Conservation (phyloP, 306 rosid species). For the Fragaria nilgerrensis region DNA sequence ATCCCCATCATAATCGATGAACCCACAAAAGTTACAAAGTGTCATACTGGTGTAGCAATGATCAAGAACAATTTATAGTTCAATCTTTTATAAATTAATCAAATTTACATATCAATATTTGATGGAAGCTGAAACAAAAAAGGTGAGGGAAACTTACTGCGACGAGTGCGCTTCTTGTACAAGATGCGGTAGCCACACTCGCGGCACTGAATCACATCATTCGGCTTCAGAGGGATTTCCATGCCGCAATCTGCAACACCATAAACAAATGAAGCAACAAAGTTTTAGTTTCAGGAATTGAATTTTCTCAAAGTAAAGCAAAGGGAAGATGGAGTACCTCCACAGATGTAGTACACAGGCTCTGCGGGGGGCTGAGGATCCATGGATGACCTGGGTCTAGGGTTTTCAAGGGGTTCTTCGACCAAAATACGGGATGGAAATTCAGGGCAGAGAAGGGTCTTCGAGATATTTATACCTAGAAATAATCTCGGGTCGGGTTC, state of each 20-base stretch:
- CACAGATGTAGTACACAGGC: conserved; percentile 64
- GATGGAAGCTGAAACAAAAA: too few relatives aligned
- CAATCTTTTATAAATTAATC: too few relatives aligned
- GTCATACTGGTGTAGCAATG: neutral
- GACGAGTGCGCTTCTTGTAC: conserved; percentile 98
- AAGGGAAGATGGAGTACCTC: conserved; percentile 33
- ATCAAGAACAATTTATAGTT: too few relatives aligned
- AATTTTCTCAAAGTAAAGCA: neutral
- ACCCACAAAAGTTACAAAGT: neutral
- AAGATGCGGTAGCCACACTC: conserved; percentile 94
- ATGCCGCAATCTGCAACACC: conserved; percentile 69
- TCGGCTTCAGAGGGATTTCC: conserved; percentile 82
- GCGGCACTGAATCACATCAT: conserved; percentile 92
- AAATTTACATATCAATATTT: too few relatives aligned
- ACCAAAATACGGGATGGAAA: neutral
- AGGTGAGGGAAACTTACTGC: conserved; percentile 46
- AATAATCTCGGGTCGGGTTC: neutral
- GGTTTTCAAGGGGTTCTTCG: neutral
- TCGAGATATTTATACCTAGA: neutral
- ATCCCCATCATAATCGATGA: neutral
- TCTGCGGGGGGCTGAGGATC: conserved; percentile 65
- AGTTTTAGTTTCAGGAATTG: neutral
- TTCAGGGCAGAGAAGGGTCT: neutral
- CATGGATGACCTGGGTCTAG: conserved; percentile 27
- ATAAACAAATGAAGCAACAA: neutral